A percentile compares a stretch with the other conserved stretches of the same genome.
Evolutionary conservation across 2,329 filamentous ascomycete species (phyloP).

Genomic region (Sporothrix globosa): DNA sequence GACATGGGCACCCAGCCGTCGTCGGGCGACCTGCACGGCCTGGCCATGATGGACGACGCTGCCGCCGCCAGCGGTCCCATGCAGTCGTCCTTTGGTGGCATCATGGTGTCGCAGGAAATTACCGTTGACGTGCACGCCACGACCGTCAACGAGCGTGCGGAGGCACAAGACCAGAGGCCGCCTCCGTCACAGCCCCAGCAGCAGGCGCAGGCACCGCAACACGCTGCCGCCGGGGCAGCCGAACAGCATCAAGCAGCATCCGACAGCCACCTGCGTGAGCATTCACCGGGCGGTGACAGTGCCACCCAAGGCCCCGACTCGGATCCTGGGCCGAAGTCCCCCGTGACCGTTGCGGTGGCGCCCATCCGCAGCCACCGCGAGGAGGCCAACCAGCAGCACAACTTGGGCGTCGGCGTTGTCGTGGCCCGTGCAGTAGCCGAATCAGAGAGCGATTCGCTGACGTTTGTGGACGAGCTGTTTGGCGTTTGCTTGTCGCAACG

Average conservation of each 20-base stretch:
- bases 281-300: background rate
- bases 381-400: constrained; percentile 22
- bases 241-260: background rate
- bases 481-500: constrained; percentile 27
- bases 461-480: constrained; percentile 32
- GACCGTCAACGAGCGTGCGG: constrained; percentile 7
- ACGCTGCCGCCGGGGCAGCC: background rate
- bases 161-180: background rate
- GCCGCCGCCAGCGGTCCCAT: background rate
- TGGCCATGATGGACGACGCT: constrained; percentile 20
- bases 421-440: constrained; percentile 26
- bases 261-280: constrained; percentile 7
- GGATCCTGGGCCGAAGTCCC: background rate
- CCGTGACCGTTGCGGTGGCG: constrained; percentile 7
- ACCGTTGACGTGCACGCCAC: constrained; percentile 32
- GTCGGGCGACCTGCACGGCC: constrained; percentile 12
- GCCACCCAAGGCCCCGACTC: background rate
- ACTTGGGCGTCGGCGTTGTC: constrained; percentile 27
- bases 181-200: background rate
- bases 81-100: constrained; percentile 31
- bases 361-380: constrained; percentile 28
- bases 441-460: constrained; percentile 22
- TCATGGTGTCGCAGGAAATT: constrained; percentile 35
- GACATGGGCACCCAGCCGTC: constrained; percentile 24
- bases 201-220: background rate